Evolutionary conservation across 139 green algal genomes (phyloP).

Genomic region (Nannochloris sp.): DNA sequence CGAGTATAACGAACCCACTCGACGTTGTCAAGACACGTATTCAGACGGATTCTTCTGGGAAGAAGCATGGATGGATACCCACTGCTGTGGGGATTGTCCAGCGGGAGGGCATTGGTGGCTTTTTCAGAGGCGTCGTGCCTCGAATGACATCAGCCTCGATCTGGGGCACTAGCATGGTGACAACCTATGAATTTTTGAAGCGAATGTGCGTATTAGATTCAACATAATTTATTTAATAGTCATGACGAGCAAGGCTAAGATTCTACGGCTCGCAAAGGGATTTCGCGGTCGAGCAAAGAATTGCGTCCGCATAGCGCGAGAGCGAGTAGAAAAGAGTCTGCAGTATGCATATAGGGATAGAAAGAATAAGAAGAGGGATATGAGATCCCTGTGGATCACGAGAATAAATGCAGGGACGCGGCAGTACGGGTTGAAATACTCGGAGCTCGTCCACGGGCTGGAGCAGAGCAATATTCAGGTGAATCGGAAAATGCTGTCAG

Average conservation of each 20-base stretch:
- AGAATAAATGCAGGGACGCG: slow-evolving; percentile 77
- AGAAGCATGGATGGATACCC: slow-evolving; percentile 8
- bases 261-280: slow-evolving; percentile 79
- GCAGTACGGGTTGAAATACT: slow-evolving; percentile 87
- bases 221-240: neutral
- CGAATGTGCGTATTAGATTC: slow-evolving; percentile 30
- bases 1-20: slow-evolving; percentile 64
- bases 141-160: slow-evolving; percentile 66
- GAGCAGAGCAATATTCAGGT: slow-evolving; percentile 77
- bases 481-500: slow-evolving; percentile 88
- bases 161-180: slow-evolving; percentile 71
- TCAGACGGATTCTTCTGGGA: slow-evolving; percentile 31
- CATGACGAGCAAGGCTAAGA: slow-evolving; percentile 53
- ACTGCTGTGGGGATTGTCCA: slow-evolving; percentile 38
- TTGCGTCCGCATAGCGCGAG: slow-evolving; percentile 72
- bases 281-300: slow-evolving; percentile 88
- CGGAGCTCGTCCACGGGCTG: slow-evolving; percentile 74
- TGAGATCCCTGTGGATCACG: slow-evolving; percentile 83
- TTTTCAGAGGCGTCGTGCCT: slow-evolving; percentile 58
- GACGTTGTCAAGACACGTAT: slow-evolving; percentile 78
- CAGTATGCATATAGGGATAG: slow-evolving; percentile 81
- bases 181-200: slow-evolving; percentile 71
- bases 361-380: slow-evolving; percentile 83
- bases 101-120: slow-evolving; percentile 57
- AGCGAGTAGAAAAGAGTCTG: slow-evolving; percentile 85